These are phyloP conservation scores for Fusarium oxysporum DNA, from an alignment of 2,329 filamentous ascomycete genomes.

Conservation along the genomic window DNA sequence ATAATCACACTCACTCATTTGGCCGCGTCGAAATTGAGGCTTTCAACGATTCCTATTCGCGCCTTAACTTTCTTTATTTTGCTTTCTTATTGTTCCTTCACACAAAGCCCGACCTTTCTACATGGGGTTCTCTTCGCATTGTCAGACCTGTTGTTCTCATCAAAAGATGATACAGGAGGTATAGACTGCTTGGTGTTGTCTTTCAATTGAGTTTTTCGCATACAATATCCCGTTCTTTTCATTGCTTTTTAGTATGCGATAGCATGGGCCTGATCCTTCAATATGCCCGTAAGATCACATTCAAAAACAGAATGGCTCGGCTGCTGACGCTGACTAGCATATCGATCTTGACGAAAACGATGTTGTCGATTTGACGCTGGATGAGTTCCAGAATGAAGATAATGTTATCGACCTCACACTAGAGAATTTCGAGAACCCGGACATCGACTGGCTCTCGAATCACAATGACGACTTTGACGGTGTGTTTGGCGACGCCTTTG, in stretches of 20 bases:
- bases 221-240: not conserved
- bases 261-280: slow-evolving; percentile 9
- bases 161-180: not conserved
- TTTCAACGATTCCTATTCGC: not conserved
- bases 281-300: slow-evolving; percentile 28
- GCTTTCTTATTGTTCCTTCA: not conserved
- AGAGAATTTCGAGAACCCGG: slow-evolving; percentile 5
- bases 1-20: not conserved
- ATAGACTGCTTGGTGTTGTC: not conserved
- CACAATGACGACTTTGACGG: slow-evolving; percentile 11
- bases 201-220: not conserved
- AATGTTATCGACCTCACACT: slow-evolving; percentile 1
- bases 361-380: slow-evolving; percentile 8
- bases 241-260: not conserved
- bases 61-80: not conserved
- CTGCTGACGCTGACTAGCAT: slow-evolving; percentile 7
- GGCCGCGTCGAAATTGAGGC: too few relatives aligned
- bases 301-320: not conserved
- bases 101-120: not conserved
- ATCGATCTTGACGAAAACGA: slow-evolving; percentile 20
- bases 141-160: not conserved
- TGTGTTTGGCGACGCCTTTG: slow-evolving; percentile 17
- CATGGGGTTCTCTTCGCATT: not conserved
- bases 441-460: slow-evolving; percentile 2
- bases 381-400: slow-evolving; percentile 9